Base-by-base conservation (phyloP, 2,329 filamentous ascomycete genomes). In the Didymella sp. region DNA sequence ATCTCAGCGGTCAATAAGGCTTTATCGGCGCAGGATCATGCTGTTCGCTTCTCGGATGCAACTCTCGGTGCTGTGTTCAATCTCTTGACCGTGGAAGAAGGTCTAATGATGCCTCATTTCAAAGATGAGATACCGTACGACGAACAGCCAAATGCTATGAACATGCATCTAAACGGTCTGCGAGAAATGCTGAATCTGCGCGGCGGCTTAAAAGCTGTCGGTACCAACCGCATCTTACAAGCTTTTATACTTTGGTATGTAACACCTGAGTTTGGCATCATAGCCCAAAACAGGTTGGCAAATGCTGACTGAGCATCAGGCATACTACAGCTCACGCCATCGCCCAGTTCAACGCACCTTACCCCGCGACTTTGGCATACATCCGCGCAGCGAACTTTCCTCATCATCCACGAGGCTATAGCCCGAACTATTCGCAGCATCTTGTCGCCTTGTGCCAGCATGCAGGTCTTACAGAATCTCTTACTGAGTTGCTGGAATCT, bases 221-320 rank as follows among this genome's bases (percentile, higher is more conserved):
- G 63, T 35, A 73, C 72, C 19, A 76, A 76, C 56, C 72, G 73
- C 46, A 74, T 75, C n/a, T 59, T 77, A 19, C 73, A 77, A 48
- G 72, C 74, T 22, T 76, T 77, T 69, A 76, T 77, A 68, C 71
- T 77, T 61, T 77, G 74, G 74, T 77, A 64, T 40, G 73, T 74
- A 58, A 46, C 50, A 50, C 42, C 38, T 30, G 33, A 30, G 57
- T 54, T 56, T 44, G 38, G 55, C 43, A 33, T 33, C 21, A 55
- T 44, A 43, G 31, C 64, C 66, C 50, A 58, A 66, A 67, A 27
- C 41, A 63, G 66, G 51, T 63, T 73, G 67, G 65, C 63, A 71
- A 58, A 38, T 68, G 72, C 73, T 76, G 70, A 76, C 72, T 73
- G 69, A 74, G 69, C 67, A 70, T 68, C 66, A 76, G 74, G 74